Percentiles rank a stretch among this genome's conserved stretches.
Conservation (phyloP, 2,329 filamentous ascomycete species). For the Huntiella abstrusa region DNA sequence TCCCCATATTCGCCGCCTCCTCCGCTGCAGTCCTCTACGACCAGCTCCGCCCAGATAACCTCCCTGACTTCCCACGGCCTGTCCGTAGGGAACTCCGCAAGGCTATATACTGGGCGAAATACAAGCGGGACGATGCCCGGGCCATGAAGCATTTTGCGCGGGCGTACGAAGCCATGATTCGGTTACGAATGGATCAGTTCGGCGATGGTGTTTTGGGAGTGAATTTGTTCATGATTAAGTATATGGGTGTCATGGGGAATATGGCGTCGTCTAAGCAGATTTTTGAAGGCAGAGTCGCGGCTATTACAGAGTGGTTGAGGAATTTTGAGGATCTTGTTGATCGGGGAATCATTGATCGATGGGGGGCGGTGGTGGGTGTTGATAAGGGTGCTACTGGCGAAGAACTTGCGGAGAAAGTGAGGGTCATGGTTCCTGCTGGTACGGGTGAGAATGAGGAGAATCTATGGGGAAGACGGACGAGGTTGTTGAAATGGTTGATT, state of each 20-base stretch:
- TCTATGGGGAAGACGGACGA: constrained; percentile 39
- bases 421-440: constrained; percentile 11
- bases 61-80: constrained; percentile 6
- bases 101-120: constrained; percentile 12
- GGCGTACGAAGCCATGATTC: constrained; percentile 8
- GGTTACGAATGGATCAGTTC: constrained; percentile 52
- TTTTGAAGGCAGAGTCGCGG: constrained; percentile 53
- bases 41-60: constrained; percentile 6
- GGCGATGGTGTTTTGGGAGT: constrained; percentile 83
- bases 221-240: constrained; percentile 59
- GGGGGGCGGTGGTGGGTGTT: constrained; percentile 16
- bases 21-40: constrained; percentile 3
- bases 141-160: constrained; percentile 8
- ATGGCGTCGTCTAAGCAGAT: constrained; percentile 55
- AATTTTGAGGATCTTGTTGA: constrained; percentile 30
- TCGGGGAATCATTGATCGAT: constrained; percentile 27
- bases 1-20: no score
- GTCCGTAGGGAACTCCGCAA: constrained; percentile 9
- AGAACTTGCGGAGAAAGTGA: constrained; percentile 14
- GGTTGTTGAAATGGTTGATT: constrained; percentile 54
- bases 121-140: constrained; percentile 10
- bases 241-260: constrained; percentile 61
- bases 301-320: constrained; percentile 45
- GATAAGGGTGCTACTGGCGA: constrained; percentile 16
- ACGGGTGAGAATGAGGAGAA: constrained; percentile 30